phyloP scores from a whole-genome alignment of 129 eudicot genomes.

The Sambucus nigra region DNA sequence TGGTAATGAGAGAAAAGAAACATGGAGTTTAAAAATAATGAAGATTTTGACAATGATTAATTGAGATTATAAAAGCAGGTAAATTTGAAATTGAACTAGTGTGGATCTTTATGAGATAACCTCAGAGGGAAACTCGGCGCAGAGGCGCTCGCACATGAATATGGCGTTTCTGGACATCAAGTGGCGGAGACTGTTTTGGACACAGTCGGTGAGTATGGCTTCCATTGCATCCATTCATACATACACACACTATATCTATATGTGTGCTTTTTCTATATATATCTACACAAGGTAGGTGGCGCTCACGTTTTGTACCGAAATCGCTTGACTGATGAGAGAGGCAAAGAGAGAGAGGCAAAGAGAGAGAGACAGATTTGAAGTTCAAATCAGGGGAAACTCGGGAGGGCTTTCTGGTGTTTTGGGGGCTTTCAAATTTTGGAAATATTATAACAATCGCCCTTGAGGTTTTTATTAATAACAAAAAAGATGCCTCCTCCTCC shows the following conservation, averaged over 20 bases:
- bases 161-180: constrained; percentile 67
- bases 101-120: constrained; percentile 21
- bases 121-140: constrained; percentile 94
- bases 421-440: neutral
- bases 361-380: neutral
- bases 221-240: constrained; percentile 39
- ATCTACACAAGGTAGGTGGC: neutral
- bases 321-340: neutral
- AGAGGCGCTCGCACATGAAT: constrained; percentile 89
- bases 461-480: neutral
- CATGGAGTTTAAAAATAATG: neutral
- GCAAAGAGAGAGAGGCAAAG: neutral
- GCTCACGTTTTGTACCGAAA: no score
- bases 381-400: neutral
- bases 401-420: neutral
- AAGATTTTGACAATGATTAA: no score
- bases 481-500: neutral
- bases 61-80: neutral
- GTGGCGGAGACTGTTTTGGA: constrained; percentile 59
- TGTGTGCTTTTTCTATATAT: no score
- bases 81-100: neutral
- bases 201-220: constrained; percentile 56
- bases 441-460: neutral
- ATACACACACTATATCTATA: neutral
- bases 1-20: neutral